Conservation (phyloP, 148 eudicot species). For the Camellia lanceoleosa region DNA sequence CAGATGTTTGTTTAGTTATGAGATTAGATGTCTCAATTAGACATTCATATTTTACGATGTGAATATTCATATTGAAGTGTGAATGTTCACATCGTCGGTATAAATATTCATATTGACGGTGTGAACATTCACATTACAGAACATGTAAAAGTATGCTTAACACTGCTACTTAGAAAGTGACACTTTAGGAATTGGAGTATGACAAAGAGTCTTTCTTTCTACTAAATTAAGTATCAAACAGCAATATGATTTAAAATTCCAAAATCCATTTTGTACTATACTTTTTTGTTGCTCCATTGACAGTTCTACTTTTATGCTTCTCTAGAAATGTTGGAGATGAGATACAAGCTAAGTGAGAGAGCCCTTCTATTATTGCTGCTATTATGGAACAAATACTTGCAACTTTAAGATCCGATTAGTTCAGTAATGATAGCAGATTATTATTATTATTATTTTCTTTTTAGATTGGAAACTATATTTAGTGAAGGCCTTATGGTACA, state of each 20-base stretch:
- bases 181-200: neutral
- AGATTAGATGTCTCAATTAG: no score
- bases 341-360: neutral
- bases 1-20: no score
- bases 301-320: neutral
- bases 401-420: neutral
- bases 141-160: neutral
- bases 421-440: neutral
- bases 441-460: neutral
- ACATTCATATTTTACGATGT: no score
- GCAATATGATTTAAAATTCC: no score
- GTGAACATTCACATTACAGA: no score
- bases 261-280: no score
- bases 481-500: no score
- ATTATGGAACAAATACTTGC: neutral
- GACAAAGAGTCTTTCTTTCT: neutral
- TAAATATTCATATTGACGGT: no score
- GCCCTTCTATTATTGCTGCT: neutral
- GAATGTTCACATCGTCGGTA: no score
- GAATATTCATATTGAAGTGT: no score
- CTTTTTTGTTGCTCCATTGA: neutral
- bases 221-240: neutral
- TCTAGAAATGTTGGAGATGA: neutral
- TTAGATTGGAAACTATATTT: neutral
- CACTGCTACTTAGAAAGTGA: neutral